Base-by-base conservation (phyloP, 1,139 yeast genomes). In the Sugiyamaella neomexicana region DNA sequence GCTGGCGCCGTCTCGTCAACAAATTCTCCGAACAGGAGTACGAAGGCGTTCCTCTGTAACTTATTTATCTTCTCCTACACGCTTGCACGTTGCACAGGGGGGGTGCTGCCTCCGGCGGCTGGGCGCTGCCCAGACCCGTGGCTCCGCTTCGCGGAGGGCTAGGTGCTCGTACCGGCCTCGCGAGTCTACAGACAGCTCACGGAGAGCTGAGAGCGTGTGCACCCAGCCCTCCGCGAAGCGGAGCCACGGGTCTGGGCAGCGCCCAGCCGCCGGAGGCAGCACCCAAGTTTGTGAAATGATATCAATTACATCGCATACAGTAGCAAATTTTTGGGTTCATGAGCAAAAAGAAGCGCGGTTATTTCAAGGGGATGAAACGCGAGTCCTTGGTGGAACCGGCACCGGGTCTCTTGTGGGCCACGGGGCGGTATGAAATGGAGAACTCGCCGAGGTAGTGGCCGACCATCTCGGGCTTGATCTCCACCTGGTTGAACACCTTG, bases 381-480 rank as follows among this genome's bases (percentile, higher is more conserved):
- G 91, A 80, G 72, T 95, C 85, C 79, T 89, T 85, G 78, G 89
- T 86, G 61, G 80, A 79, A 73, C 82, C 81, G 65, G 76, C 73
- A 85, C 96, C 96, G 74, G 97, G 95, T 85, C 96, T 90, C 83
- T 98, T 98, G 85, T 91, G 98, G 85, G 95, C 89, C 77, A 93
- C 98, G 76, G 99, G 99, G 79, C 96, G 89, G 85, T 95, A 95
- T 74, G 99, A 82, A 80, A 95, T 93, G 75, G 99, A 93, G 89
- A 95, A 93, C 83, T 95, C 99, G 82, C 97, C 99, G 75, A 95
- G 89, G 95, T 95, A 95, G 87, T 91, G 97, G 76, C 99, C 99
- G 76, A 91, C 91, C 99, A 95, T 93, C 83, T 95, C 99, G 74
- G 99, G 97, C 80, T 83, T 90, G 80, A 95, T 81, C 80, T 95